Conservation (phyloP, 164 flowering plant species). For the Dillenia turbinata region DNA sequence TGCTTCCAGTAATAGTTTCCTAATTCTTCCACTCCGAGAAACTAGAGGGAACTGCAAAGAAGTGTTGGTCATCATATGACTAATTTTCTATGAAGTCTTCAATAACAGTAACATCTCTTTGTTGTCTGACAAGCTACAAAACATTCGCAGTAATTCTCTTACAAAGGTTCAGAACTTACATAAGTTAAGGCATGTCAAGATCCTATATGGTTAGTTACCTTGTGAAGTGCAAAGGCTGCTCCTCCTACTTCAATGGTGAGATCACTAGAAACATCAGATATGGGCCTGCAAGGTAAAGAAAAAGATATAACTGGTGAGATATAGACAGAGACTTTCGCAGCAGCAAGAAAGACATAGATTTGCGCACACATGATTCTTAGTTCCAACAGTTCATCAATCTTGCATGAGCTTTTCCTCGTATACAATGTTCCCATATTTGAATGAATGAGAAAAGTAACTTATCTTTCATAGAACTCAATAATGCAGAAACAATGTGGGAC, state of each 20-base stretch:
- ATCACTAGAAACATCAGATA: slow-evolving; percentile 95
- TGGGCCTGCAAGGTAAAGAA: slow-evolving; percentile 69
- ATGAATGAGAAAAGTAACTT: slow-evolving; percentile 1
- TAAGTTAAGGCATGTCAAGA: no score
- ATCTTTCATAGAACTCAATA: slow-evolving; percentile 6
- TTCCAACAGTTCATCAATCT: slow-evolving; percentile 10
- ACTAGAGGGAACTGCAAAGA: slow-evolving; percentile 81
- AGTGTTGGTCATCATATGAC: not conserved
- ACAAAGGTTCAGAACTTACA: no score
- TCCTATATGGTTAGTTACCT: slow-evolving; percentile 35
- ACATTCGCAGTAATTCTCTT: no score
- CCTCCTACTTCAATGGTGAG: slow-evolving; percentile 77
- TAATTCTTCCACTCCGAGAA: slow-evolving; percentile 80
- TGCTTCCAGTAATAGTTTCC: slow-evolving; percentile 63
- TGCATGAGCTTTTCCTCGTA: slow-evolving; percentile 9
- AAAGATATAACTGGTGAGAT: not conserved
- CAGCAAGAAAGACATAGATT: not conserved
- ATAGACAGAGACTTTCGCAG: not conserved
- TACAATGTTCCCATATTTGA: slow-evolving; percentile 13
- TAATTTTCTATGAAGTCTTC: not conserved
- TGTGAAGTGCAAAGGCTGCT: slow-evolving; percentile 83
- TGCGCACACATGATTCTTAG: slow-evolving; percentile 21
- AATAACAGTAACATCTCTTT: no score
- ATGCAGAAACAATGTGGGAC: slow-evolving; percentile 4
- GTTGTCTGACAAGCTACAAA: no score